These are phyloP conservation scores for Postia placenta DNA, from an alignment of 768 basidiomycete genomes.

Conservation along the genomic window DNA sequence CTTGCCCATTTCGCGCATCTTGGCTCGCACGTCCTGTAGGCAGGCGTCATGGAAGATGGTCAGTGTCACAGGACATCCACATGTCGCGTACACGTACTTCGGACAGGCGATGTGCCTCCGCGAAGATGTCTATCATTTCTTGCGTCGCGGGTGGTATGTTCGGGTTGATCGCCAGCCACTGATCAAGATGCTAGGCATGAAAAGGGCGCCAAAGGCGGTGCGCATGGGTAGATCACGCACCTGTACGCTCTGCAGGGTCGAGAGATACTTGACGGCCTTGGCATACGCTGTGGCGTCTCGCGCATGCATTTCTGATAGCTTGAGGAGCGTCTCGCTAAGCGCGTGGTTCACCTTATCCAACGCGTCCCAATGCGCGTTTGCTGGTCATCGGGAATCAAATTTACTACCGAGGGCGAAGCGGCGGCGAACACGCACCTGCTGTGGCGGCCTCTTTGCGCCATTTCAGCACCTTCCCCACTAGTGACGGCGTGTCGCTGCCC, in stretches of 20 bases:
- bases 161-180: slow-evolving; percentile 40
- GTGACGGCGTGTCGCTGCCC: slow-evolving; percentile 91
- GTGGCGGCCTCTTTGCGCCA: slow-evolving; percentile 70
- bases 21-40: slow-evolving; percentile 59
- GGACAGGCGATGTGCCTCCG: slow-evolving; percentile 47
- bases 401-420: background rate
- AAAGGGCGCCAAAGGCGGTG: too few species aligned
- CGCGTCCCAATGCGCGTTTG: slow-evolving; percentile 57
- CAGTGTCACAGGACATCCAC: too few species aligned
- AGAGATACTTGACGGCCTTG: slow-evolving; percentile 55
- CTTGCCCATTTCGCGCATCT: slow-evolving; percentile 83
- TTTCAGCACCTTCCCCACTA: slow-evolving; percentile 85
- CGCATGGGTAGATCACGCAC: slow-evolving; percentile 23
- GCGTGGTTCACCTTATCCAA: slow-evolving; percentile 59
- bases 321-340: slow-evolving; percentile 45
- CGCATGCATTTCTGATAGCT: slow-evolving; percentile 44
- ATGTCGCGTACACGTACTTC: too few species aligned
- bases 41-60: background rate
- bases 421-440: slow-evolving; percentile 36
- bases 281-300: slow-evolving; percentile 45
- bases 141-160: slow-evolving; percentile 38
- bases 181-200: background rate
- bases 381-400: slow-evolving; percentile 30
- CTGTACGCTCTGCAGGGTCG: slow-evolving; percentile 53
- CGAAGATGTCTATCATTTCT: slow-evolving; percentile 49